phyloP scores from a whole-genome alignment of 192 early-diverging fungal species.

The Backusella psychrophila region DNA sequence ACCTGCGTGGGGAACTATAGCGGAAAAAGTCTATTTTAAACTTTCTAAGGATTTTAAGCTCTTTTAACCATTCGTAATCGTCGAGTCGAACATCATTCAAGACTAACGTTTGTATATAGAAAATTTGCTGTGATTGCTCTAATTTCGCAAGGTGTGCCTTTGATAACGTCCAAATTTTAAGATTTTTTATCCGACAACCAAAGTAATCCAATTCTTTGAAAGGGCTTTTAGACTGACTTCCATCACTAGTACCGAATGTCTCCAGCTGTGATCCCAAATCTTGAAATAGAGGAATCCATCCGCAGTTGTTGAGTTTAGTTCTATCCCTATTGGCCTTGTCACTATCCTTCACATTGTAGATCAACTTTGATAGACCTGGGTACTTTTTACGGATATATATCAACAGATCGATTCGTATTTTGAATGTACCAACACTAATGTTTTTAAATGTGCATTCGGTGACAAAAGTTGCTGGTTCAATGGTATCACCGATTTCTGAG shows the following conservation, averaged over 20 bases:
- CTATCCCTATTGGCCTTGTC: neutral
- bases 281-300: neutral
- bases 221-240: neutral
- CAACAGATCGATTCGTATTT: neutral
- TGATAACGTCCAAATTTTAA: neutral
- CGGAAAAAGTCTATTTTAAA: neutral
- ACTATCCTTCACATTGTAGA: neutral
- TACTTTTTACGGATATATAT: neutral
- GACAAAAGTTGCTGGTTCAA: neutral
- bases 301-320: neutral
- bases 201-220: neutral
- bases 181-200: neutral
- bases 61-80: neutral
- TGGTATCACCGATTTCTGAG: neutral
- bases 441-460: neutral
- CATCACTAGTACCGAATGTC: neutral
- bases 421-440: neutral
- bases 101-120: neutral
- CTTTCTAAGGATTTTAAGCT: neutral
- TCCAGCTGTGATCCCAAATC: neutral
- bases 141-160: neutral
- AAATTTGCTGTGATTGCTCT: neutral
- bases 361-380: neutral
- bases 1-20: neutral
- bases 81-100: neutral